Conservation (phyloP, 768 basidiomycete species). For the Tylopilus balloui region DNA sequence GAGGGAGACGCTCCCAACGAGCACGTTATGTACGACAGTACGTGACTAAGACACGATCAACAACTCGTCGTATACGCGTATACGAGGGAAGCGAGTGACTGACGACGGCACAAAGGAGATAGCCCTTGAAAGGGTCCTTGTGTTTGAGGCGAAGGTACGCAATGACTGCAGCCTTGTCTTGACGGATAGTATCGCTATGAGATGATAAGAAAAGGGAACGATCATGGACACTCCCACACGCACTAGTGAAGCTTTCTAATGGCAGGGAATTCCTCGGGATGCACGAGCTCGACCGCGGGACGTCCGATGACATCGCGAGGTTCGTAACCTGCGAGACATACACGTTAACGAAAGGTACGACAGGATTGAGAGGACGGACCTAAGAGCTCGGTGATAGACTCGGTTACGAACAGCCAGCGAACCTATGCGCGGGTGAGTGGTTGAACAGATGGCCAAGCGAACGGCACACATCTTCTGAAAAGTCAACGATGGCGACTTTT, state of each 20-base stretch:
- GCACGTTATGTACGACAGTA: slow-evolving; percentile 68
- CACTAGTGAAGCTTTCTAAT: slow-evolving; percentile 71
- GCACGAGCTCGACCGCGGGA: slow-evolving; percentile 70
- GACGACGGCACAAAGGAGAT: slow-evolving; percentile 70
- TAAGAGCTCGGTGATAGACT: slow-evolving; percentile 60
- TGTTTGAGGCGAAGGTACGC: slow-evolving; percentile 77
- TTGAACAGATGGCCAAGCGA: neutral
- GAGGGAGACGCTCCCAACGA: slow-evolving; percentile 76
- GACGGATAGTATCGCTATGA: slow-evolving; percentile 64
- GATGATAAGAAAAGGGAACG: neutral
- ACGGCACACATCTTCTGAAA: slow-evolving; percentile 58
- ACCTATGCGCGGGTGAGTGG: slow-evolving; percentile 38
- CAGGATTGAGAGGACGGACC: slow-evolving; percentile 34
- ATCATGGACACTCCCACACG: neutral
- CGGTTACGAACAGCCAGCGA: slow-evolving; percentile 63
- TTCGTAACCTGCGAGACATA: slow-evolving; percentile 54
- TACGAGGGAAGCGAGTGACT: slow-evolving; percentile 27
- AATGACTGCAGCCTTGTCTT: slow-evolving; percentile 76
- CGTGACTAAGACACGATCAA: slow-evolving; percentile 38
- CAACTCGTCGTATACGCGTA: neutral
- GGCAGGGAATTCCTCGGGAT: slow-evolving; percentile 70
- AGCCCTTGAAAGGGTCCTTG: slow-evolving; percentile 74
- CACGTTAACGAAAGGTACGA: neutral
- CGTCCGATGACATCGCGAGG: slow-evolving; percentile 65
- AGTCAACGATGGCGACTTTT: slow-evolving; percentile 76